These are phyloP conservation scores for Pyrenopolyporus hunteri DNA, from an alignment of 495 filamentous ascomycete species.

Conservation along the genomic window DNA sequence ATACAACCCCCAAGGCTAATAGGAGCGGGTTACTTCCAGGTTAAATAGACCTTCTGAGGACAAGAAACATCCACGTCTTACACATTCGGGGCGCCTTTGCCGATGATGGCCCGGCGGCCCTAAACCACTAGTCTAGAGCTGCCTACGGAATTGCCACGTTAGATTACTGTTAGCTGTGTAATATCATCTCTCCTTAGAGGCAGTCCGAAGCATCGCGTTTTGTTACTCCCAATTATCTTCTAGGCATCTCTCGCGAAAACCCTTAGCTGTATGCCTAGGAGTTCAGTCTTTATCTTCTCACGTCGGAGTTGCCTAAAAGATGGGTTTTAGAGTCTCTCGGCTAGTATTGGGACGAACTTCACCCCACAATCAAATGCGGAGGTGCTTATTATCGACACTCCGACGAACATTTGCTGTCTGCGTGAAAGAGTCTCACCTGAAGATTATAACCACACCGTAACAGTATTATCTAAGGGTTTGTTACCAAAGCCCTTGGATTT, in stretches of 20 bases:
- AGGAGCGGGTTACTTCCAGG: not conserved
- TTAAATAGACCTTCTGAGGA: slow-evolving; percentile 10
- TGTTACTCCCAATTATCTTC: not conserved
- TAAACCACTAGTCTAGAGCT: slow-evolving; percentile 2
- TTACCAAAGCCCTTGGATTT: too few relatives aligned
- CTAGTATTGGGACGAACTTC: not conserved
- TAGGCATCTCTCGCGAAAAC: not conserved
- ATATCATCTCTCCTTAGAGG: not conserved
- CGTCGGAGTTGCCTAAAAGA: slow-evolving; percentile 28
- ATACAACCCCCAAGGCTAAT: not conserved
- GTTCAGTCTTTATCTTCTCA: not conserved
- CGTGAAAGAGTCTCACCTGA: not conserved
- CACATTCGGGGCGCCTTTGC: slow-evolving; percentile 1
- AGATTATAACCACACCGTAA: not conserved
- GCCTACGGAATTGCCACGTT: slow-evolving; percentile 21
- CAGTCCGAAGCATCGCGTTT: not conserved
- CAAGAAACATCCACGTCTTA: not conserved
- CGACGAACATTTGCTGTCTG: not conserved
- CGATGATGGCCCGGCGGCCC: slow-evolving; percentile 32
- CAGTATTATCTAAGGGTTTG: too few relatives aligned
- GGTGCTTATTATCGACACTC: slow-evolving; percentile 17
- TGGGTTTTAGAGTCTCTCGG: not conserved
- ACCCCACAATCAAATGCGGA: slow-evolving; percentile 15
- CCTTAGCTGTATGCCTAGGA: not conserved
- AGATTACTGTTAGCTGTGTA: not conserved